These are phyloP conservation scores for Daphne laureola DNA, from an alignment of 441 rosid genomes.

Conservation along the genomic window DNA sequence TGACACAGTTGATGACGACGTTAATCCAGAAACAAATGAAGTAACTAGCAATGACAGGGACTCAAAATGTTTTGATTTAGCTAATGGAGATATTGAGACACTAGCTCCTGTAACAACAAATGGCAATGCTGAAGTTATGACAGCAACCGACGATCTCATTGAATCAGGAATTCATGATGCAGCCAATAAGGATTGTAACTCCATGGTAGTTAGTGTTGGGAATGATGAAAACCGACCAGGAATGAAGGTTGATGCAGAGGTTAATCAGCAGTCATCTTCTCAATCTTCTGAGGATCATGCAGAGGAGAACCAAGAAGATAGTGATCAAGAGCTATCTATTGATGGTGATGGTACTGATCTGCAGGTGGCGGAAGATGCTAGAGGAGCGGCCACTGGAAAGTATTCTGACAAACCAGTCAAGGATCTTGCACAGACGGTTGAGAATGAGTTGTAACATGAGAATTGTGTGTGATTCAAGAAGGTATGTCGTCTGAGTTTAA, in stretches of 20 bases:
- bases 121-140: conserved; percentile 5
- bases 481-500: too few relatives aligned
- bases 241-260: conserved; percentile 17
- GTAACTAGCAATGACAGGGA: conserved; percentile 18
- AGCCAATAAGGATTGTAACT: conserved; percentile 7
- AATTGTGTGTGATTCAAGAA: too few relatives aligned
- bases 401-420: too few relatives aligned
- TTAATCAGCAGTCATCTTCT: conserved; percentile 22
- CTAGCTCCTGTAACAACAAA: conserved; percentile 8
- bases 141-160: conserved; percentile 12
- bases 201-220: conserved; percentile 17
- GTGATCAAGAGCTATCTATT: too few relatives aligned
- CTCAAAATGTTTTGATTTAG: conserved; percentile 14
- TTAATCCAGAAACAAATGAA: conserved; percentile 28
- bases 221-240: conserved; percentile 18
- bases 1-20: conserved; percentile 28
- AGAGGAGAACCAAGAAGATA: conserved; percentile 17
- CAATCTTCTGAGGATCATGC: conserved; percentile 22
- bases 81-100: conserved; percentile 15
- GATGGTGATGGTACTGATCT: too few relatives aligned
- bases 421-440: too few relatives aligned
- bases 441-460: too few relatives aligned
- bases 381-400: too few relatives aligned
- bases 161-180: conserved; percentile 18
- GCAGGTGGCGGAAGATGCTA: too few relatives aligned